Conservation (phyloP, 2,329 filamentous ascomycete species). For the Mycocentrospora acerina region DNA sequence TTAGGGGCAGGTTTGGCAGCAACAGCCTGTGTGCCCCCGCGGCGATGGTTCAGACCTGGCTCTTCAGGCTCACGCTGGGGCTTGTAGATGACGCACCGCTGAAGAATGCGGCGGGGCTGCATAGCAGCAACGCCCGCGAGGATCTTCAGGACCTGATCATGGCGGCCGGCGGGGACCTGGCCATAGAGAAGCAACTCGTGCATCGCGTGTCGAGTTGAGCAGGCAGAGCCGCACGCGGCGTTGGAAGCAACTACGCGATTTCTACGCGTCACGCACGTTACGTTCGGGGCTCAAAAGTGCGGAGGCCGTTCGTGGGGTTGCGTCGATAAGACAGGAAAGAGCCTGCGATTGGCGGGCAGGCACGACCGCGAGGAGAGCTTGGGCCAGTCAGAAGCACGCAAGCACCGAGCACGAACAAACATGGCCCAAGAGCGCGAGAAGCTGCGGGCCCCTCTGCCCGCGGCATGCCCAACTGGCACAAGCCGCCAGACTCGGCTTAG, state of each 20-base stretch:
- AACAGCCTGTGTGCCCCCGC: conserved; percentile 42
- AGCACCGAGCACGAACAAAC: conserved; percentile 4
- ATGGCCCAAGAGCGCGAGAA: conserved; percentile 15
- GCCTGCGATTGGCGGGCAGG: conserved; percentile 25
- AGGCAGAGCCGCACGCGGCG: conserved; percentile 16
- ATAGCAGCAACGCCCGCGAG: conserved; percentile 62
- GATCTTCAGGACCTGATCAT: conserved; percentile 62
- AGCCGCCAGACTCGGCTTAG: conserved; percentile 13
- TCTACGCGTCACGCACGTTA: conserved; percentile 15
- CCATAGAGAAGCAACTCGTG: conserved; percentile 65
- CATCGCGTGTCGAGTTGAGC: conserved; percentile 45
- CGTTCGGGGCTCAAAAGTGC: not conserved
- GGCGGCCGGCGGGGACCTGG: conserved; percentile 57
- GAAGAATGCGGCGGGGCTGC: conserved; percentile 57
- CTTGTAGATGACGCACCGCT: conserved; percentile 61
- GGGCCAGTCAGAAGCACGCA: conserved; percentile 15
- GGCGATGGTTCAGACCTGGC: conserved; percentile 37
- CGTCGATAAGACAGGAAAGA: conserved; percentile 23
- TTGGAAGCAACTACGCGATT: conserved; percentile 25
- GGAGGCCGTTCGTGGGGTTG: conserved; percentile 26
- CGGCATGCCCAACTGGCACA: conserved; percentile 8
- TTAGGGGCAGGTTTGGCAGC: conserved; percentile 30
- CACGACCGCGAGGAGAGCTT: conserved; percentile 23
- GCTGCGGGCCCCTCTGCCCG: too few relatives aligned
- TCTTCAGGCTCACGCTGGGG: conserved; percentile 51